phyloP scores from a whole-genome alignment of 257 asterid genomes.

The Ophiorrhiza pumila region DNA sequence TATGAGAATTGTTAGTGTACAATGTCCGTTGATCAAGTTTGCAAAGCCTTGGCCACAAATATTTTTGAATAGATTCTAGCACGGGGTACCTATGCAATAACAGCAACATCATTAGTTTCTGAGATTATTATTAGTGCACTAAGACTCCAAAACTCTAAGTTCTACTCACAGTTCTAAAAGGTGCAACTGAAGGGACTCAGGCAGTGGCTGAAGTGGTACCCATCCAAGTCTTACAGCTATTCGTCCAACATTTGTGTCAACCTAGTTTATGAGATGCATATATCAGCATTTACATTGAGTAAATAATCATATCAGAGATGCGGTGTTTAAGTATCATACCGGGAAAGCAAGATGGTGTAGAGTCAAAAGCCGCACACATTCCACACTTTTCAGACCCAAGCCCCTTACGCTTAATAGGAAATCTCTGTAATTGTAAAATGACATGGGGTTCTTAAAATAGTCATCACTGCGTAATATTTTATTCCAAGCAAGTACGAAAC shows the following conservation, averaged over 20 bases:
- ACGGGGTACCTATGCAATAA: constrained; percentile 42
- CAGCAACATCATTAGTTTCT: constrained; percentile 13
- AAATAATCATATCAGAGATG: too few species aligned
- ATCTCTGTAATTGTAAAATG: constrained; percentile 57
- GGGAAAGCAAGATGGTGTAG: constrained; percentile 99
- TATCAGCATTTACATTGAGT: constrained; percentile 20
- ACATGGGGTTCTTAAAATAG: constrained; percentile 10
- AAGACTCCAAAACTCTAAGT: constrained; percentile 53
- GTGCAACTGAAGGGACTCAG: constrained; percentile 95
- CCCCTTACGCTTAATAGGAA: constrained; percentile 89
- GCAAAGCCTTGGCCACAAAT: constrained; percentile 61
- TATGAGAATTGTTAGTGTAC: constrained; percentile 25
- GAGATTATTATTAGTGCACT: background rate
- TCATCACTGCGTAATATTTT: constrained; percentile 13
- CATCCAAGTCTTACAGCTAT: constrained; percentile 98
- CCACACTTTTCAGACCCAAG: constrained; percentile 92
- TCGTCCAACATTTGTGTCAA: constrained; percentile 96
- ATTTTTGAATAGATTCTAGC: constrained; percentile 49
- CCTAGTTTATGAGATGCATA: constrained; percentile 43
- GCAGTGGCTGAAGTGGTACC: constrained; percentile 99
- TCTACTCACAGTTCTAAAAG: constrained; percentile 93
- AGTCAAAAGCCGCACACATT: constrained; percentile 95
- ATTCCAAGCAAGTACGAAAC: constrained; percentile 5
- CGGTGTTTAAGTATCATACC: constrained; percentile 46
- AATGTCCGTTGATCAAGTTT: constrained; percentile 52